phyloP scores from a whole-genome alignment of 2,329 filamentous ascomycete genomes.

The Sarocladium oryzae region DNA sequence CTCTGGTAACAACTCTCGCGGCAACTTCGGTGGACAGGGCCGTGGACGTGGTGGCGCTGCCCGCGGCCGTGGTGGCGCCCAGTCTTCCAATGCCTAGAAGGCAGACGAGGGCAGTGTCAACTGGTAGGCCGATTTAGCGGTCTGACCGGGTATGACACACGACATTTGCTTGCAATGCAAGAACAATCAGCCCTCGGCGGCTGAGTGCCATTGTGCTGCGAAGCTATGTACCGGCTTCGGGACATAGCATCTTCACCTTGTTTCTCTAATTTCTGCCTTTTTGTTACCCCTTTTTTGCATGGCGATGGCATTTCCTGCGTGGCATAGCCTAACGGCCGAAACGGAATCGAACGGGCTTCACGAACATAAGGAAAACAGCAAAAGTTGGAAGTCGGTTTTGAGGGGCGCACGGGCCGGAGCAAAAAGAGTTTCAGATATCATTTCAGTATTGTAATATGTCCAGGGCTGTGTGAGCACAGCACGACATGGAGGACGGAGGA shows the following conservation, averaged over 20 bases:
- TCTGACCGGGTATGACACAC: neutral
- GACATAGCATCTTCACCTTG: neutral
- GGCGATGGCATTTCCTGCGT: constrained; percentile 10
- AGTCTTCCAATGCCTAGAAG: constrained; percentile 44
- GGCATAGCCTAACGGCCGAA: constrained; percentile 5
- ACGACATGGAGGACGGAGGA: neutral
- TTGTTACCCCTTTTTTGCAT: constrained; percentile 10
- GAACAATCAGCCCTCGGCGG: neutral
- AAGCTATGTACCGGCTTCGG: neutral
- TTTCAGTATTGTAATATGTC: constrained; percentile 8
- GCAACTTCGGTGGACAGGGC: constrained; percentile 61
- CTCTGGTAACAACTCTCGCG: constrained; percentile 53
- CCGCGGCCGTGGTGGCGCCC: constrained; percentile 56
- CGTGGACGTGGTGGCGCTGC: constrained; percentile 63
- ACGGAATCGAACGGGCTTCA: constrained; percentile 4
- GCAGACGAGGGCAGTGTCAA: neutral
- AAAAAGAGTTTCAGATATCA: constrained; percentile 8
- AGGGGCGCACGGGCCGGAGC: constrained; percentile 7
- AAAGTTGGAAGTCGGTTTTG: constrained; percentile 8
- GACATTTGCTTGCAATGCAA: neutral
- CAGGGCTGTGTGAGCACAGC: neutral
- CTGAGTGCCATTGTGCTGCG: neutral
- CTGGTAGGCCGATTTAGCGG: neutral
- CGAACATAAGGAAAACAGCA: constrained; percentile 6
- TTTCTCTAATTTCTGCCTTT: constrained; percentile 8